Base-by-base conservation (phyloP, 441 rosid genomes). In the Brassica balearica region DNA sequence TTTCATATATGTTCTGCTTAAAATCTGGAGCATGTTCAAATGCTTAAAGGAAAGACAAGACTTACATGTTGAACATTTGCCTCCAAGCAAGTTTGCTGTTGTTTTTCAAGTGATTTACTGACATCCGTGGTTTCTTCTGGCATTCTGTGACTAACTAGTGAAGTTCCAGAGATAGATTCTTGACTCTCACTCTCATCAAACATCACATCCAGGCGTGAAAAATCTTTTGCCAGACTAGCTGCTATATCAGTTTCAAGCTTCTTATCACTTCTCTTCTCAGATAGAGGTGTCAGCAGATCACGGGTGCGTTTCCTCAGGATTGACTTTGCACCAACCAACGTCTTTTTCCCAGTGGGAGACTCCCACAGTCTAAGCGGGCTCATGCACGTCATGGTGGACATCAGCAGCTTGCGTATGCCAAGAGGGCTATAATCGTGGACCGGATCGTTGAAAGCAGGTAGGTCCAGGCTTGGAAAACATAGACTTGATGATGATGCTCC, bases 341-440 rank as follows among this genome's bases (percentile, higher is more conserved):
- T 91, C 84, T 91, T 96, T 14, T 93, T 91, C 1, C 92, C 98
- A 82, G 94, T 84, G 56, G 99, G 98, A 46, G 99, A 96, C 71
- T 89, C 97, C 99, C 97, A 92, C 71, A 94, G 84, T 81, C 91
- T 85, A 84, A 92, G 90, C 46, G 99, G 99, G 77, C 95, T 88
- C 71, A 94, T 85, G 84, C 97, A 91, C 82, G 88, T 86, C 91
- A 87, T 86, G 76, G 97, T 90, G 70, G 97, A 90, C 94, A 94
- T 88, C 91, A 92, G 91, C 67, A 96, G 81, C 84, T 96, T 98
- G 69, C 99, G 97, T 72, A 96, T 92, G 41, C 99, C 99, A 51
- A 96, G 95, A 66, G 99, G 99, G 76, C 99, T 96, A 66, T 89
- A 96, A 77, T 96, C 99, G 78, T 91, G 98, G 79, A 87, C 88